Conservation (phyloP, 495 filamentous ascomycete species). For the Penicillium samsonianum region DNA sequence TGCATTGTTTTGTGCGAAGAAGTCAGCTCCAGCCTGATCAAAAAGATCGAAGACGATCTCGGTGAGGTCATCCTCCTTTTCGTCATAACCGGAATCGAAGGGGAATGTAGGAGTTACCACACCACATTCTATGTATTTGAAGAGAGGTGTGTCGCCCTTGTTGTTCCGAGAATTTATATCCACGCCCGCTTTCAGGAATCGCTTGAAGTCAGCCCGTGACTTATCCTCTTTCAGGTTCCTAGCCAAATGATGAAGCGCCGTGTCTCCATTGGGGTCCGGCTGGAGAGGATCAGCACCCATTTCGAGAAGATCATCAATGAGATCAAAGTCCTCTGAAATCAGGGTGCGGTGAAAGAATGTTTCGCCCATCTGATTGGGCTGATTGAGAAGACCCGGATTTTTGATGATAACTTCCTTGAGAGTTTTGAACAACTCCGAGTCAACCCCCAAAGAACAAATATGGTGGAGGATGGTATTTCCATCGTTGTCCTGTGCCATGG, state of each 20-base stretch:
- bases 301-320: conserved; percentile 17
- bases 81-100: neutral
- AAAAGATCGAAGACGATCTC: neutral
- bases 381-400: conserved; percentile 12
- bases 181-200: conserved; percentile 12
- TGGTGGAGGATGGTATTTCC: too few relatives aligned
- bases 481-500: too few relatives aligned
- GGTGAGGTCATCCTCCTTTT: neutral
- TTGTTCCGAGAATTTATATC: conserved; percentile 22
- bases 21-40: conserved; percentile 21
- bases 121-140: neutral
- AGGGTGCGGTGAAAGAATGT: too few relatives aligned
- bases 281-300: conserved; percentile 18
- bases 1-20: conserved; percentile 27
- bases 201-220: conserved; percentile 4
- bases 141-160: conserved; percentile 17
- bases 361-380: neutral
- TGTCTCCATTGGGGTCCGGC: conserved; percentile 22
- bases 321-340: neutral
- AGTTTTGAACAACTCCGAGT: neutral
- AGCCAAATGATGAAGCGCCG: conserved; percentile 22
- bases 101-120: neutral
- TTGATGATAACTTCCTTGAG: neutral
- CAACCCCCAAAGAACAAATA: too few relatives aligned
- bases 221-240: neutral